Conservation (phyloP, 2,329 filamentous ascomycete species). For the Beauveria sp. region DNA sequence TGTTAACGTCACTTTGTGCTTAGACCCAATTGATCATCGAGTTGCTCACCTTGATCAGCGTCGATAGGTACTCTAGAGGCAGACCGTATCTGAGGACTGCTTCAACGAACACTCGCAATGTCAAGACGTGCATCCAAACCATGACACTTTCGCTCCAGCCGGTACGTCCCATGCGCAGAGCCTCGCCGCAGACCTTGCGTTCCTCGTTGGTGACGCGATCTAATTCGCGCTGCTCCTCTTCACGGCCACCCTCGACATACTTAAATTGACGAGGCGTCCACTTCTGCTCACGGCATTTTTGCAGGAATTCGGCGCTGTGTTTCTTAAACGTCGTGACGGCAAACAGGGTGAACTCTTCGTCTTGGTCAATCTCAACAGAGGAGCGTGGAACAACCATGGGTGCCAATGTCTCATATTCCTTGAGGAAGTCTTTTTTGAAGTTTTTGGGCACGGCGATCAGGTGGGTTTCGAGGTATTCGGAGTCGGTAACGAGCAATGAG, state of each 20-base stretch:
- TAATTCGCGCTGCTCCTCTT: slow-evolving; percentile 82
- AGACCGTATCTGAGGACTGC: slow-evolving; percentile 94
- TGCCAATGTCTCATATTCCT: slow-evolving; percentile 78
- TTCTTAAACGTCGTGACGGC: slow-evolving; percentile 93
- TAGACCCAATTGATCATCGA: not conserved
- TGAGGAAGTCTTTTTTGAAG: slow-evolving; percentile 78
- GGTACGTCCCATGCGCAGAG: slow-evolving; percentile 76
- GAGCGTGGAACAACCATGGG: slow-evolving; percentile 94
- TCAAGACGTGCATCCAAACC: slow-evolving; percentile 90
- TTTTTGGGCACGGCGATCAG: slow-evolving; percentile 80
- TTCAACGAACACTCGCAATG: slow-evolving; percentile 91
- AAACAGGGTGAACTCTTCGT: slow-evolving; percentile 84
- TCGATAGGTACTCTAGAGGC: slow-evolving; percentile 81
- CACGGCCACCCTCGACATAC: slow-evolving; percentile 80
- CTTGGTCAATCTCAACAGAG: slow-evolving; percentile 68
- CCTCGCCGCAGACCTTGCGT: slow-evolving; percentile 87
- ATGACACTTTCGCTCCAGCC: slow-evolving; percentile 94
- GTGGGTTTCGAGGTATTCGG: slow-evolving; percentile 94
- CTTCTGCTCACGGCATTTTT: slow-evolving; percentile 85
- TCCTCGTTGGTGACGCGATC: slow-evolving; percentile 77
- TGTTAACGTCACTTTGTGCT: not conserved
- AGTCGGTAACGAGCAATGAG: slow-evolving; percentile 71
- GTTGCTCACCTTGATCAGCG: slow-evolving; percentile 67
- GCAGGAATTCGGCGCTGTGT: slow-evolving; percentile 74
- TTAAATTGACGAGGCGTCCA: slow-evolving; percentile 95